A percentile compares a stretch with the other conserved stretches of the same genome.
Evolutionary conservation across 306 rosid species (phyloP).

Genomic region (Ziziphus jujuba): DNA sequence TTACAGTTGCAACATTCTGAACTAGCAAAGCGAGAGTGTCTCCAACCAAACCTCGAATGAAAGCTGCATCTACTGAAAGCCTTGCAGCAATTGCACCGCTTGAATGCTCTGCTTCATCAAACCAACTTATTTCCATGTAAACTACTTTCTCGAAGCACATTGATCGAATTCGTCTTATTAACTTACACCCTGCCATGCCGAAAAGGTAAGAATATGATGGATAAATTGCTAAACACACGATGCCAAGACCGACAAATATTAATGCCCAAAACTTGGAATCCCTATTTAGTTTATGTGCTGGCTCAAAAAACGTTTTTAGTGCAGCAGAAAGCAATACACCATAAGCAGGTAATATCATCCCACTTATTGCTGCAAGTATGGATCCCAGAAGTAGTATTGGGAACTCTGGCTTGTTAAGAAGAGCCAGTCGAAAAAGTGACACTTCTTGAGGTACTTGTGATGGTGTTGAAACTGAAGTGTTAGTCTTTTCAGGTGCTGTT

Average conservation of each 20-base stretch:
- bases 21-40: conserved; percentile 66
- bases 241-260: conserved; percentile 44
- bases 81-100: conserved; percentile 78
- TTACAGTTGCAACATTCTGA: conserved; percentile 46
- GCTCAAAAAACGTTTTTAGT: conserved; percentile 59
- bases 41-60: conserved; percentile 59
- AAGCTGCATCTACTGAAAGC: conserved; percentile 69
- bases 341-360: conserved; percentile 43
- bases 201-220: conserved; percentile 59
- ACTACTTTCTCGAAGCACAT: conserved; percentile 66
- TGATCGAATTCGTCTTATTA: conserved; percentile 54
- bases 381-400: conserved; percentile 53
- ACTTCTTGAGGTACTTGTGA: conserved; percentile 34
- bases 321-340: conserved; percentile 48
- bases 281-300: conserved; percentile 48
- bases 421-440: conserved; percentile 51
- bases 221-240: conserved; percentile 27
- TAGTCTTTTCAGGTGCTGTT: conserved; percentile 23
- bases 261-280: conserved; percentile 70
- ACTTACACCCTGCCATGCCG: conserved; percentile 62
- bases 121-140: conserved; percentile 81
- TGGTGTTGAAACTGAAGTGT: conserved; percentile 23
- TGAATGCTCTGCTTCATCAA: conserved; percentile 64
- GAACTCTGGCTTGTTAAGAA: conserved; percentile 79
- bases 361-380: conserved; percentile 54